A percentile compares a stretch with the other conserved stretches of the same genome.
Conservation (phyloP, 192 early-diverging fungal species). For the Spinellus fusiger region DNA sequence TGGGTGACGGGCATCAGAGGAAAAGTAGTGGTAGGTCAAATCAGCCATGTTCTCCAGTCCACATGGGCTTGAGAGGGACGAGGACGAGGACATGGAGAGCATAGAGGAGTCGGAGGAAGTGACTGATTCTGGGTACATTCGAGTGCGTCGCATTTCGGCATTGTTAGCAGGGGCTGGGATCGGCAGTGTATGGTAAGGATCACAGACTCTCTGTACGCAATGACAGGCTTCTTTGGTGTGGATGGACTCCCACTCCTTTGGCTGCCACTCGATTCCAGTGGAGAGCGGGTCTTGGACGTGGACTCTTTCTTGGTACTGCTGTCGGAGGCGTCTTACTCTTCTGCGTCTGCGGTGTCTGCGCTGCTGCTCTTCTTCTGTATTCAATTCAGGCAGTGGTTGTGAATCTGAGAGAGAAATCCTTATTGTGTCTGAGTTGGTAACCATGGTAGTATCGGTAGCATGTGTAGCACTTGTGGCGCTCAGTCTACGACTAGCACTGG, state of each 20-base stretch:
- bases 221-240: not conserved
- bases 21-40: not conserved
- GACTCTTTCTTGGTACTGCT: slow-evolving; percentile 2
- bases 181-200: too few species aligned
- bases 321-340: slow-evolving; percentile 4
- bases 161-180: too few species aligned
- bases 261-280: not conserved
- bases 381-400: too few species aligned
- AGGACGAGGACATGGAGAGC: not conserved
- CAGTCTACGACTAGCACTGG: too few species aligned
- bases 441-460: too few species aligned
- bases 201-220: too few species aligned
- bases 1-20: not conserved
- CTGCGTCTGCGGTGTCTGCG: slow-evolving; percentile 8
- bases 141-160: too few species aligned
- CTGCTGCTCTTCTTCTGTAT: not conserved
- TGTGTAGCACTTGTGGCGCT: not conserved
- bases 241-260: not conserved
- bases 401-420: too few species aligned
- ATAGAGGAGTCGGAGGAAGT: not conserved
- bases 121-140: too few species aligned
- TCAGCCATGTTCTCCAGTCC: not conserved
- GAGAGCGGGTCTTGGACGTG: not conserved
- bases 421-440: too few species aligned
- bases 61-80: not conserved